Base-by-base conservation (phyloP, 2,329 filamentous ascomycete species). In the Fusarium poae region DNA sequence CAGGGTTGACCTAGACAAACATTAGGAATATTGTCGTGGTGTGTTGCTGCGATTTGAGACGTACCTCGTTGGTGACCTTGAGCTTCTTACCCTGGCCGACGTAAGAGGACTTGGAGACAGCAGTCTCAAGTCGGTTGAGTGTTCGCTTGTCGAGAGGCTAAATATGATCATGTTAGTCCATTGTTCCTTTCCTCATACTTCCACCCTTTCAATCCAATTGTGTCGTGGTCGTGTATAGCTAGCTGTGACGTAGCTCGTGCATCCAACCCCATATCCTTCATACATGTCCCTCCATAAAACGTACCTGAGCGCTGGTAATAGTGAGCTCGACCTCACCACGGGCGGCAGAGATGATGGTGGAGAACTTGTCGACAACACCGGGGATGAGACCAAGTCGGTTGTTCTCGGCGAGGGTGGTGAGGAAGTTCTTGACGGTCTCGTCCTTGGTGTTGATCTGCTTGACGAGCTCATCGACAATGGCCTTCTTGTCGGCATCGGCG, bases 41-140 rank as follows among this genome's bases (percentile, higher is more conserved):
- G 12, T n/a, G 13, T 20, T 37, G 34, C 29, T 45, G 43, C 20
- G 20, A 12, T 39, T 21, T 43, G 30, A 48, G 70, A 81, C 82
- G 61, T 82, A 93, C 92, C 87, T 93, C 91, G 84, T 97, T 92
- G 76, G 93, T 92, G 77, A 98, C 92, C 91, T 97, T 98, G 82
- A 98, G 89, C 88, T 97, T 98, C 91, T 97, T 94, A 85, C 94
- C 94, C 81, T 92, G 88, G 79, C 91, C 90, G 75, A 94, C 89
- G 84, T 94, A 97, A 79, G 90, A 82, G 68, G 94, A 97, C 88
- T 97, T 98, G 83, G 90, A 80, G 77, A 98, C 90, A 75, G 94
- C 94, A 73, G 85, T 83, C 87, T 99, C 94, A 74, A 99, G 89
- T 79, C 96, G 92, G 81, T 82, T 85, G 76, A 99, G 88, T 70